Evolutionary conservation across 2,329 filamentous ascomycete genomes (phyloP), one percentile per base, ranked within the genome.

Genomic region (Chrysoporthe cubensis): DNA sequence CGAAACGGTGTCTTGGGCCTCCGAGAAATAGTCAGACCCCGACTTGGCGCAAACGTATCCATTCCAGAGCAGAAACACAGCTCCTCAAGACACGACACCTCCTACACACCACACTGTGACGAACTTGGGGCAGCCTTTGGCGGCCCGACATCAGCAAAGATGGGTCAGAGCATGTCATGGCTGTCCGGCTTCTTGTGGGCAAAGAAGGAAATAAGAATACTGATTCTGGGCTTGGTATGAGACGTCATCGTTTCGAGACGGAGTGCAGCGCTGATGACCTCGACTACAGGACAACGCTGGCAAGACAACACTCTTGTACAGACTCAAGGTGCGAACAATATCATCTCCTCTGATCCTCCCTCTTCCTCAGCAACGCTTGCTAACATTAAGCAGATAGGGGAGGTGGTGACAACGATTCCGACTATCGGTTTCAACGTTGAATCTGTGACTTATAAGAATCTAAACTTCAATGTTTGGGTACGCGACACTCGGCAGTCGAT

Each of bases 361-460:
- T 14, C 9, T 14, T 8, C 57, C 48, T 13, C 44, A 34, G 11
- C 40, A 16, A 50, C 42, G 54, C 62, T 37, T 37, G 62, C 69
- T 72, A 62, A 72, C 60, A 46, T 66, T 48, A 40, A 42, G 34
- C 78, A 97, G 93, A 97, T 99, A 77, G 96, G 96, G 78, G 96
- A 99, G 80, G 96, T 99, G 57, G 96, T 99, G 73, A 98, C 96
- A 70, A 99, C 96, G 75, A 98, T 98, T 85, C 96, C 96, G 26
- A 99, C 96, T 65, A 98, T 99, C 79, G 96, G 96, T 70, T 99
- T 99, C 86, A 99, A 99, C 80, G 96, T 99, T 75, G 96, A 99
- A 82, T 97, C 94, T 32, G 96, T 99, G 72, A 96, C 94, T 74
- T 99, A 99, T 85, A 95, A 95, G 80, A 98, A 97, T 79, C 87